These are phyloP conservation scores for Malus hybrid DNA, from an alignment of 331 rosid genomes.

Conservation along the genomic window DNA sequence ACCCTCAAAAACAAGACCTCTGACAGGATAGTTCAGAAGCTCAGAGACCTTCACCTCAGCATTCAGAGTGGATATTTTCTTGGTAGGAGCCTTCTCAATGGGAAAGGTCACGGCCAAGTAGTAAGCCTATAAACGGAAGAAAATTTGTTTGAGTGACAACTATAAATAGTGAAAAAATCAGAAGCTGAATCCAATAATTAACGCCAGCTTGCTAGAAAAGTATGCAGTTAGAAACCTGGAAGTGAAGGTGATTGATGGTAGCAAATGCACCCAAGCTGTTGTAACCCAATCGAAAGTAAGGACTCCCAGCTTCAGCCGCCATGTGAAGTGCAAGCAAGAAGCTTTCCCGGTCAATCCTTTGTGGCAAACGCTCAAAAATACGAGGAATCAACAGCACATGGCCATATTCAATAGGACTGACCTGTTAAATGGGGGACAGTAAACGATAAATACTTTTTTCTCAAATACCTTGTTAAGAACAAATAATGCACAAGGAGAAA, in stretches of 20 bases:
- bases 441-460: not conserved
- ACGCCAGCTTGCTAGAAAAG: not conserved
- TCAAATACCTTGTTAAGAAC: not conserved
- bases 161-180: not conserved
- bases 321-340: constrained; percentile 80
- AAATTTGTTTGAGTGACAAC: not conserved
- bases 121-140: constrained; percentile 59
- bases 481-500: not conserved
- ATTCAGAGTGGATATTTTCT: constrained; percentile 39
- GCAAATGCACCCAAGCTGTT: constrained; percentile 99
- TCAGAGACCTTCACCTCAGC: constrained; percentile 64
- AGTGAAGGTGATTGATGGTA: constrained; percentile 97
- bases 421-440: constrained; percentile 45
- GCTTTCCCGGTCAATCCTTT: constrained; percentile 80
- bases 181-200: not conserved
- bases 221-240: constrained; percentile 53
- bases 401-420: constrained; percentile 96
- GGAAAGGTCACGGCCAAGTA: constrained; percentile 83
- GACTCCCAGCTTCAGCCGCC: constrained; percentile 76
- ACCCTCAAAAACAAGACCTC: constrained; percentile 86
- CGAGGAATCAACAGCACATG: constrained; percentile 92
- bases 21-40: constrained; percentile 69
- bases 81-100: constrained; percentile 81
- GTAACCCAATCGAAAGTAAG: constrained; percentile 86
- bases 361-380: constrained; percentile 70